Percentiles rank a stretch among this genome's conserved stretches.
phyloP scores from a whole-genome alignment of 148 eudicot genomes.

The Vaccinium myrtillus region DNA sequence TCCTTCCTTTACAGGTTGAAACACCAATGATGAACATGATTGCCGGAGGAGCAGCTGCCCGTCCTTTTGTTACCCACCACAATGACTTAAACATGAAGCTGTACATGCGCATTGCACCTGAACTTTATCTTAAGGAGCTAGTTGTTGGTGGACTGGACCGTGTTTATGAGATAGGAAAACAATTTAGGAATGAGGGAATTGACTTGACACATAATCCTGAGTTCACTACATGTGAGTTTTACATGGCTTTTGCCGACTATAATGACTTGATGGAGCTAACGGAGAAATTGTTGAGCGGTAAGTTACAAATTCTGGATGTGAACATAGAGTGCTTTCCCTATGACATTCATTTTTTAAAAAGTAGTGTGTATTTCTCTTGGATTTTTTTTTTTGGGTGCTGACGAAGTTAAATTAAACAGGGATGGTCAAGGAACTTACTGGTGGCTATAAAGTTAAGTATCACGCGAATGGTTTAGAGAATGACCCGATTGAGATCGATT shows the following conservation, averaged over 20 bases:
- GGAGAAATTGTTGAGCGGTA: constrained; percentile 84
- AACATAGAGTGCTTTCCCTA: not conserved
- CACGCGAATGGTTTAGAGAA: constrained; percentile 81
- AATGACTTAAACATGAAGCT: constrained; percentile 88
- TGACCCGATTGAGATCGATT: constrained; percentile 91
- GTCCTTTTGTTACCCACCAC: constrained; percentile 93
- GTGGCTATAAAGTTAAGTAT: constrained; percentile 73
- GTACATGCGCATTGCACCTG: constrained; percentile 96
- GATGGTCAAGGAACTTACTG: constrained; percentile 91
- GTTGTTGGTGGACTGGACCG: constrained; percentile 94
- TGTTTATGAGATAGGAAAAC: constrained; percentile 96
- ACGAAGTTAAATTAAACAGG: constrained; percentile 39
- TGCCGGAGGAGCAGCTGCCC: constrained; percentile 98
- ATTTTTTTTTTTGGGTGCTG: not conserved
- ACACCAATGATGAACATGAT: constrained; percentile 99
- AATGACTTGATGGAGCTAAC: constrained; percentile 91
- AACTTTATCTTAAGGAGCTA: constrained; percentile 88
- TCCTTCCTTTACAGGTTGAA: constrained; percentile 58
- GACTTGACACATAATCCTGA: constrained; percentile 98
- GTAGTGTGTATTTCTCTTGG: not conserved
- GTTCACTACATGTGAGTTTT: constrained; percentile 96
- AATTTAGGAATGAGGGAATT: constrained; percentile 93
- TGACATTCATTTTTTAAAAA: not conserved
- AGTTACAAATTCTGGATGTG: constrained; percentile 20
- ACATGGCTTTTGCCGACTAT: constrained; percentile 97